Evolutionary conservation across 2,329 filamentous ascomycete species (phyloP).

Genomic region (Polychaeton citri): DNA sequence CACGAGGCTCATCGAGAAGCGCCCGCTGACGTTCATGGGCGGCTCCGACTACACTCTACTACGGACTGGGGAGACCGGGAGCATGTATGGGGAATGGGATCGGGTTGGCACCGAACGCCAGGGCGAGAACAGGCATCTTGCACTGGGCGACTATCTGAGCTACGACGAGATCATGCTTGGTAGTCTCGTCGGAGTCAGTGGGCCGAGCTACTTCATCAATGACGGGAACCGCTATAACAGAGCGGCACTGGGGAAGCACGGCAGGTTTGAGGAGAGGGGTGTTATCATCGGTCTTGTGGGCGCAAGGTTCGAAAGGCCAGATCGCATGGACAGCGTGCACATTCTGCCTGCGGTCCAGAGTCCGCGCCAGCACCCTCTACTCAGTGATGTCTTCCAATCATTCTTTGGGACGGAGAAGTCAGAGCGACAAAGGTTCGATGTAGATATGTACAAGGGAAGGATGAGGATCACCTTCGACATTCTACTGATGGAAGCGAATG

Average conservation of each 20-base stretch:
- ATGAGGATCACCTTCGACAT: slow-evolving; percentile 18
- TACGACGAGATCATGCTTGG: slow-evolving; percentile 24
- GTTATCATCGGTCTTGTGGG: slow-evolving; percentile 20
- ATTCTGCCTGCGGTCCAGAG: slow-evolving; percentile 8
- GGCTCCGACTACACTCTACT: slow-evolving; percentile 14
- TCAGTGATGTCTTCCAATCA: slow-evolving; percentile 9
- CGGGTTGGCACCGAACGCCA: slow-evolving; percentile 12
- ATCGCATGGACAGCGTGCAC: slow-evolving; percentile 17
- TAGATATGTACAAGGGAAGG: slow-evolving; percentile 13
- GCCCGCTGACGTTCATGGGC: slow-evolving; percentile 18
- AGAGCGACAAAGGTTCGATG: slow-evolving; percentile 6
- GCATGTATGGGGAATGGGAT: slow-evolving; percentile 14
- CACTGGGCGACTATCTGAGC: slow-evolving; percentile 16
- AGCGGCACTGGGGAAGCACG: slow-evolving; percentile 2
- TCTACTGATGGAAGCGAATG: slow-evolving; percentile 16
- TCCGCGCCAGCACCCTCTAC: slow-evolving; percentile 7
- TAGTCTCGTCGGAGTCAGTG: slow-evolving; percentile 17
- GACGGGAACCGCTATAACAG: slow-evolving; percentile 14
- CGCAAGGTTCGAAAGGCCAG: slow-evolving; percentile 17
- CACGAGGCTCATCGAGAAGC: slow-evolving; percentile 16
- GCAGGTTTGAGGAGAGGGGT: slow-evolving; percentile 13
- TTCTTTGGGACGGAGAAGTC: slow-evolving; percentile 9
- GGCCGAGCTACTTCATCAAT: slow-evolving; percentile 19
- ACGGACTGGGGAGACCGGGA: slow-evolving; percentile 9
- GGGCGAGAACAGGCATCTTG: slow-evolving; percentile 8